Evolutionary conservation across 1,284 basidiomycete species (phyloP).

Genomic region (Trichosporon asahii): DNA sequence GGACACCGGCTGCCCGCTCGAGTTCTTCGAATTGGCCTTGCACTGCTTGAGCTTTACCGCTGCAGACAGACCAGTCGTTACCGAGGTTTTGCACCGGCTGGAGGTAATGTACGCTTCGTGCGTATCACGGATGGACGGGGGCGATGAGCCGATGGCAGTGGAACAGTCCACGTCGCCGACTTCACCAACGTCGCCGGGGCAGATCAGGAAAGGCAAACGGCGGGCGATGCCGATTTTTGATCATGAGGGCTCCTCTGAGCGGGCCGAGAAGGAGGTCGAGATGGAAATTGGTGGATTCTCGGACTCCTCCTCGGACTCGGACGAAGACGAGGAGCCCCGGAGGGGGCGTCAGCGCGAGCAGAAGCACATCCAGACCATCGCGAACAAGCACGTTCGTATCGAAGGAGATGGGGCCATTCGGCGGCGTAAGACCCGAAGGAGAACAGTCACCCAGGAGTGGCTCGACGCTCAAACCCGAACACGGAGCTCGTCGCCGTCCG

Average conservation of each 20-base stretch:
- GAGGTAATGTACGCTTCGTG: slow-evolving; percentile 77
- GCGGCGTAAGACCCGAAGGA: not conserved
- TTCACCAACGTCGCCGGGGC: slow-evolving; percentile 60
- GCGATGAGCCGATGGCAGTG: slow-evolving; percentile 50
- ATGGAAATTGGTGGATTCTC: slow-evolving; percentile 4
- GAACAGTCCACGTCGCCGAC: slow-evolving; percentile 81
- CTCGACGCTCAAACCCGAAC: not conserved
- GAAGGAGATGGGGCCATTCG: not conserved
- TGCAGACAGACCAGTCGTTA: slow-evolving; percentile 66
- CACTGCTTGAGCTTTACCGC: slow-evolving; percentile 74
- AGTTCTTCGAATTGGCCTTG: slow-evolving; percentile 71
- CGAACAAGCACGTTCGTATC: not conserved
- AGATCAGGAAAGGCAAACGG: slow-evolving; percentile 58
- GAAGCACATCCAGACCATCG: not conserved
- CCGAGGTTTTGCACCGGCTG: slow-evolving; percentile 69
- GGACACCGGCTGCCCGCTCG: slow-evolving; percentile 67
- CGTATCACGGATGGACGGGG: slow-evolving; percentile 60
- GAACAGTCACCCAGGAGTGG: slow-evolving; percentile 2
- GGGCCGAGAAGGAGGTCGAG: slow-evolving; percentile 7
- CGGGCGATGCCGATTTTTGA: slow-evolving; percentile 51
- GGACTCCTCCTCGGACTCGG: not conserved
- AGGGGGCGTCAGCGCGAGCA: slow-evolving; percentile 5
- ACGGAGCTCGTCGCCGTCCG: not conserved
- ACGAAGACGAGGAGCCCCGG: not conserved
- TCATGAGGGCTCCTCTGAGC: slow-evolving; percentile 1